Evolutionary conservation across 1,139 yeast species (phyloP).

Genomic region (Saccharomyces hybrid): DNA sequence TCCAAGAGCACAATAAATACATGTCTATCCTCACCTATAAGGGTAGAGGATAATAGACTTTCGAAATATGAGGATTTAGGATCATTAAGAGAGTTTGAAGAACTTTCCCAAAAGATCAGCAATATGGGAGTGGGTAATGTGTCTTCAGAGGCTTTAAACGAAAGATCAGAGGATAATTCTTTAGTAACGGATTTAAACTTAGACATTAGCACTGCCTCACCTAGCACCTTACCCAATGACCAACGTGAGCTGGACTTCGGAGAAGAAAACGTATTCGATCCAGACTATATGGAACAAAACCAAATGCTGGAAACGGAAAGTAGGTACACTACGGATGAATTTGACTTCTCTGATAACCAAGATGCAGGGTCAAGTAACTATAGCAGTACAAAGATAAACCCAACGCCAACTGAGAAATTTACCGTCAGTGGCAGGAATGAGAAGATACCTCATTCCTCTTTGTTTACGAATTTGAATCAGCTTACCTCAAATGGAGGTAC

Average conservation of each 20-base stretch:
- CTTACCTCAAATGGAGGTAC: constrained; percentile 4
- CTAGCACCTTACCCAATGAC: background rate
- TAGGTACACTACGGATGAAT: constrained; percentile 13
- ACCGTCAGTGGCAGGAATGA: background rate
- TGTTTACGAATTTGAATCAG: constrained; percentile 1
- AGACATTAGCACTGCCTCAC: constrained; percentile 1
- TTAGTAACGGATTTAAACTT: constrained; percentile 9
- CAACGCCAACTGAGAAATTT: background rate
- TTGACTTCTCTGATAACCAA: constrained; percentile 4
- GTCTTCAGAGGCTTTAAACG: background rate
- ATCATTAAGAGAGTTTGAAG: constrained; percentile 7
- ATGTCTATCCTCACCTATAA: constrained; percentile 7
- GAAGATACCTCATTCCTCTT: background rate
- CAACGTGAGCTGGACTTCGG: constrained; percentile 7
- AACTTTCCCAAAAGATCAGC: constrained; percentile 14
- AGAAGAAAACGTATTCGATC: constrained; percentile 25
- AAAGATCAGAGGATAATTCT: background rate
- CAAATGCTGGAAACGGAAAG: constrained; percentile 22
- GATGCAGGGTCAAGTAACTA: constrained; percentile 2
- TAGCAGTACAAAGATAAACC: background rate
- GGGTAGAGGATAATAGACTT: constrained; percentile 6
- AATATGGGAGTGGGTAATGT: constrained; percentile 11
- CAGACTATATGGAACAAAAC: constrained; percentile 25
- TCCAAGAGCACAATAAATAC: constrained; percentile 17
- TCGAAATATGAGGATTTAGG: constrained; percentile 2